These are phyloP conservation scores for Penicillium polonicum DNA, from an alignment of 2,329 filamentous ascomycete genomes.

Conservation along the genomic window DNA sequence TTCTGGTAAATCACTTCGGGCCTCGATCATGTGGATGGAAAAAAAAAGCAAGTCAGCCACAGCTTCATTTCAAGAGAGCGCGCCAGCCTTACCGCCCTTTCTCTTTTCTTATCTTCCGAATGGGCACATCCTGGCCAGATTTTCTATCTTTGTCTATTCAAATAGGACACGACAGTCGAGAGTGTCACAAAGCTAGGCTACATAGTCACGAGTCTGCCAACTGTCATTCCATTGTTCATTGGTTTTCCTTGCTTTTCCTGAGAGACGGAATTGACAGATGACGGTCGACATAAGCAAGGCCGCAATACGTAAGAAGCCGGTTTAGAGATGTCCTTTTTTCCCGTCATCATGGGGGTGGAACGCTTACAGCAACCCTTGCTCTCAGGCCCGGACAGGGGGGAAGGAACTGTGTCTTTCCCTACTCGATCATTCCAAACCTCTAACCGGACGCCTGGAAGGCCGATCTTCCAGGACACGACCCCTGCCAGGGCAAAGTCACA, in stretches of 20 bases:
- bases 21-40: conserved; percentile 13
- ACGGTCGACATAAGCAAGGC: conserved; percentile 4
- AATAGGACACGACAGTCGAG: conserved; percentile 19
- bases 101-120: conserved; percentile 19
- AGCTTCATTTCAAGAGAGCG: neutral
- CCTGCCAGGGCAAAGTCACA: conserved; percentile 18
- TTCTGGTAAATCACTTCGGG: conserved; percentile 1
- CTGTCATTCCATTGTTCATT: conserved; percentile 17
- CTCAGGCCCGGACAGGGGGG: conserved; percentile 13
- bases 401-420: neutral
- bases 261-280: conserved; percentile 4
- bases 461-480: conserved; percentile 14
- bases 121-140: conserved; percentile 20
- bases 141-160: conserved; percentile 8
- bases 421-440: conserved; percentile 13
- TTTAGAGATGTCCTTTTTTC: neutral
- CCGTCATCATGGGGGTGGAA: neutral
- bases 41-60: neutral
- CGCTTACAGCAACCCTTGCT: conserved; percentile 1
- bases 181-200: conserved; percentile 22
- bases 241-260: conserved; percentile 1
- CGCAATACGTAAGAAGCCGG: neutral
- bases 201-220: conserved; percentile 27
- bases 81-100: conserved; percentile 21
- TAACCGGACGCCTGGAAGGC: conserved; percentile 17